These are phyloP conservation scores for Epichloe typhina DNA, from an alignment of 2,329 filamentous ascomycete species.

Conservation along the genomic window DNA sequence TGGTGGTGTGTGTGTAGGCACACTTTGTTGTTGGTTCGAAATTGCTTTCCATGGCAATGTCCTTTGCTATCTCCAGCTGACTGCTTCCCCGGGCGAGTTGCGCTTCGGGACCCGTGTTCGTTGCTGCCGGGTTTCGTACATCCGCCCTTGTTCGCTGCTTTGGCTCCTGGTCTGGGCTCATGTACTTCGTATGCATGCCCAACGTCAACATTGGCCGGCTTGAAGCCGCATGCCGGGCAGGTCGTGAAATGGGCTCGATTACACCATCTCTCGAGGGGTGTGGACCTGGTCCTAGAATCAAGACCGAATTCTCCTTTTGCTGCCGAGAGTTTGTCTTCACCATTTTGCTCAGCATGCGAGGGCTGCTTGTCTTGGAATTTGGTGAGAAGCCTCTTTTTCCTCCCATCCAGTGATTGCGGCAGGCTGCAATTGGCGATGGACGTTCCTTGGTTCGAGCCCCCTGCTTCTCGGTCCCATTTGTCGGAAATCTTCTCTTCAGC, in stretches of 20 bases:
- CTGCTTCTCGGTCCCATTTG: background rate
- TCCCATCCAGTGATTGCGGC: slow-evolving; percentile 3
- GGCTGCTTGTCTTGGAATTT: background rate
- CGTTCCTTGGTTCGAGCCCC: background rate
- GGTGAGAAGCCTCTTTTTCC: slow-evolving; percentile 8
- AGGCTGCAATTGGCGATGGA: background rate
- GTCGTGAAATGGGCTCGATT: background rate
- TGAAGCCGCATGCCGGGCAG: slow-evolving; percentile 1
- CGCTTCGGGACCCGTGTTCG: background rate
- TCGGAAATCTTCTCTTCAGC: background rate
- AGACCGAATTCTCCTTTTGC: background rate
- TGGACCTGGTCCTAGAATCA: background rate
- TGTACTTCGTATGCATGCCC: background rate
- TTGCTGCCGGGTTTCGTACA: background rate
- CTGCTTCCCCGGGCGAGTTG: background rate
- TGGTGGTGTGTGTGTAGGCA: slow-evolving; percentile 49
- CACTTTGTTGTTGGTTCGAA: slow-evolving; percentile 11
- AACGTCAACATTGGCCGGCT: slow-evolving; percentile 3
- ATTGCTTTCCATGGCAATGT: background rate
- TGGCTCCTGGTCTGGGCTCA: background rate
- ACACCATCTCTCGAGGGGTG: background rate
- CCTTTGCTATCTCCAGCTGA: background rate
- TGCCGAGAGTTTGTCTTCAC: background rate
- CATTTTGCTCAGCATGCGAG: background rate
- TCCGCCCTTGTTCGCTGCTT: background rate